A percentile compares a stretch with the other conserved stretches of the same genome.
These are phyloP conservation scores for Cardamine resedifolia DNA, from an alignment of 345 rosid species.

Conservation along the genomic window DNA sequence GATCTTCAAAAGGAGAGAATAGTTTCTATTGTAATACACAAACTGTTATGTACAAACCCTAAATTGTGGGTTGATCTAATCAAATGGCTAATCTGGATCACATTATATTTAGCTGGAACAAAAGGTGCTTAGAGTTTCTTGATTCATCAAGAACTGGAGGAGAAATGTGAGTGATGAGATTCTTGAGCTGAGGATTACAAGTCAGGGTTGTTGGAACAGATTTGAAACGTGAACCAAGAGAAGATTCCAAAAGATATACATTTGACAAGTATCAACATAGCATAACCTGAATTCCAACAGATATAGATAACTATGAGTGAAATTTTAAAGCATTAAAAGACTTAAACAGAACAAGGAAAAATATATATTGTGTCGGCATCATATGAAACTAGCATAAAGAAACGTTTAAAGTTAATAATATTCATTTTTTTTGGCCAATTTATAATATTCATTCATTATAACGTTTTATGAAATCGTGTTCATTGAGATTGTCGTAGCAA, in stretches of 20 bases:
- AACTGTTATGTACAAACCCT: neutral
- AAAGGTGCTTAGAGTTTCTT: neutral
- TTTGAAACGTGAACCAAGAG: neutral
- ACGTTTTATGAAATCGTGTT: neutral
- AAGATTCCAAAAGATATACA: neutral
- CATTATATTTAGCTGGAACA: neutral
- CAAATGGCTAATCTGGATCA: neutral
- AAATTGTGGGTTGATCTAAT: neutral
- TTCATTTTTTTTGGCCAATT: neutral
- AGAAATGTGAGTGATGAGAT: neutral
- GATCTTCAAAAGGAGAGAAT: neutral
- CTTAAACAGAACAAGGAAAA: neutral
- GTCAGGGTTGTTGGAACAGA: neutral
- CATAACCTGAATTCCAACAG: neutral
- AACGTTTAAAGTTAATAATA: neutral
- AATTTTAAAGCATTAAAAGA: neutral
- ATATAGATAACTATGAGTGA: neutral
- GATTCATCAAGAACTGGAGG: neutral
- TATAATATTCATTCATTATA: neutral
- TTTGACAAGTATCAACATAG: neutral
- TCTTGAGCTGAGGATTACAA: neutral
- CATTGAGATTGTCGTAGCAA: neutral
- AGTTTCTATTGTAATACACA: neutral
- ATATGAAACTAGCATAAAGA: neutral
- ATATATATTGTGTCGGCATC: neutral